These are phyloP conservation scores for Jaapia argillacea DNA, from an alignment of 768 basidiomycete species.

Conservation along the genomic window DNA sequence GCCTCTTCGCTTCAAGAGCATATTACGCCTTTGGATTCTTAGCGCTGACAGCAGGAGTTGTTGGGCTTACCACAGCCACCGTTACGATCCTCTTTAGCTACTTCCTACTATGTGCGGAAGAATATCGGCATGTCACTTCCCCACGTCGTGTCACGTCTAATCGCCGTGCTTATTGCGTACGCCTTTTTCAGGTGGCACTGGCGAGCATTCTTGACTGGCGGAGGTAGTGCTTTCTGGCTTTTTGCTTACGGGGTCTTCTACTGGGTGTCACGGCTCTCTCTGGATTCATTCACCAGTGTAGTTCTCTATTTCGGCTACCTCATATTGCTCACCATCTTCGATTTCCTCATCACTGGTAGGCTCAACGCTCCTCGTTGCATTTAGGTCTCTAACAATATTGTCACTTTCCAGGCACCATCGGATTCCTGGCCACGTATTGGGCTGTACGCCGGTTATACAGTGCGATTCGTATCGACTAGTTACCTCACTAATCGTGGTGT, in stretches of 20 bases:
- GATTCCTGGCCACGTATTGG: conserved; percentile 87
- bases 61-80: conserved; percentile 82
- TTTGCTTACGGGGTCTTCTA: conserved; percentile 83
- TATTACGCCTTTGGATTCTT: conserved; percentile 98
- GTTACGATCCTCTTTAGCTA: conserved; percentile 85
- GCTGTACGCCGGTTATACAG: conserved; percentile 79
- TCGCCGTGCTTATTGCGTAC: conserved; percentile 3
- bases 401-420: conserved; percentile 65
- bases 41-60: conserved; percentile 76
- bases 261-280: conserved; percentile 77
- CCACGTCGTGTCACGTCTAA: conserved; percentile 12
- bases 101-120: conserved; percentile 89
- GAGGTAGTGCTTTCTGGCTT: conserved; percentile 89
- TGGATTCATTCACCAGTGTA: conserved; percentile 73
- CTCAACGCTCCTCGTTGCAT: conserved; percentile 2
- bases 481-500: too few relatives aligned
- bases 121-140: conserved; percentile 72
- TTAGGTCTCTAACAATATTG: background rate
- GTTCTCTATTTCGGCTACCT: conserved; percentile 89
- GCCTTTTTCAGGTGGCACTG: conserved; percentile 74
- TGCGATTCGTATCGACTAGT: conserved; percentile 67
- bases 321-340: conserved; percentile 67
- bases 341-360: conserved; percentile 83
- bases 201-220: conserved; percentile 88
- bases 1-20: conserved; percentile 82